phyloP scores from a whole-genome alignment of 1,284 basidiomycete genomes.

The Neolentinus lepideus region DNA sequence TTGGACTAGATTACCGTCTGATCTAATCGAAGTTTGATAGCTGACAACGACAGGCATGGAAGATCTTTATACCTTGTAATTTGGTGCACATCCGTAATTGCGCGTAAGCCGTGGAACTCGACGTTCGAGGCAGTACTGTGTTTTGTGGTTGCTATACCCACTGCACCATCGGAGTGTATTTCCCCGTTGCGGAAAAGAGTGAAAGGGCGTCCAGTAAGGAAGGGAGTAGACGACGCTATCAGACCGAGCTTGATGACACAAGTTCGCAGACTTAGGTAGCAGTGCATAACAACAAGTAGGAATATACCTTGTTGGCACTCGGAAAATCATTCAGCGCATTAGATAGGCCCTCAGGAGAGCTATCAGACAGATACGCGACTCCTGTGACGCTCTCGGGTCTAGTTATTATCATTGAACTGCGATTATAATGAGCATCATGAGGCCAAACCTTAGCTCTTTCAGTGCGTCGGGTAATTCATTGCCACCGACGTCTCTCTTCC shows the following conservation, averaged over 20 bases:
- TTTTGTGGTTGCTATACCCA: slow-evolving; percentile 57
- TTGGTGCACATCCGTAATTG: slow-evolving; percentile 36
- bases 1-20: slow-evolving; percentile 77
- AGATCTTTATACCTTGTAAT: slow-evolving; percentile 1
- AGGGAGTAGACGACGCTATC: slow-evolving; percentile 75
- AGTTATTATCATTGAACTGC: neutral
- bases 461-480: neutral
- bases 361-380: slow-evolving; percentile 59
- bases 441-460: neutral
- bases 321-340: slow-evolving; percentile 43
- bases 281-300: slow-evolving; percentile 2
- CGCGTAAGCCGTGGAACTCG: slow-evolving; percentile 43
- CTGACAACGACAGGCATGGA: neutral
- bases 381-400: slow-evolving; percentile 35
- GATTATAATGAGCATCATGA: neutral
- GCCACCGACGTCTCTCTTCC: neutral
- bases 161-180: slow-evolving; percentile 60
- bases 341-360: slow-evolving; percentile 52
- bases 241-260: slow-evolving; percentile 51
- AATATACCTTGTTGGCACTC: slow-evolving; percentile 42
- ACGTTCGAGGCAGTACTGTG: slow-evolving; percentile 13
- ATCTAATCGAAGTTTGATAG: slow-evolving; percentile 28
- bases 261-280: neutral
- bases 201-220: slow-evolving; percentile 75
- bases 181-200: slow-evolving; percentile 63